Evolutionary conservation across 2,329 filamentous ascomycete genomes (phyloP).

Genomic region (Aspergillus tamarii): DNA sequence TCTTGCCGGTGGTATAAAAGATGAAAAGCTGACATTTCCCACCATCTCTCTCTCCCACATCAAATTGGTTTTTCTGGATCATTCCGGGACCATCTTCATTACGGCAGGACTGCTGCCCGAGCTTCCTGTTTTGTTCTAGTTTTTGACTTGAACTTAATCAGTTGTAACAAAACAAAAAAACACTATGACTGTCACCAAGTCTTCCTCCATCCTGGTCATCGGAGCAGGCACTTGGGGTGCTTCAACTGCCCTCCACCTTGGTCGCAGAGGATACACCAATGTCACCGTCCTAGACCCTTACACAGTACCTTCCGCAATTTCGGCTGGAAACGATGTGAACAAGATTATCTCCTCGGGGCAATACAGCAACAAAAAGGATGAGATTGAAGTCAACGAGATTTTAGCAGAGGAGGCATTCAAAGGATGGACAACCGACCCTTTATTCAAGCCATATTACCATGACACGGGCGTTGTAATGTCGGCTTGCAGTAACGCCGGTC

Average conservation of each 20-base stretch:
- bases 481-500: conserved; percentile 44
- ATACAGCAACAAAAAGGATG: conserved; percentile 37
- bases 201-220: conserved; percentile 46
- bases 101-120: neutral
- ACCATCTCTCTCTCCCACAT: neutral
- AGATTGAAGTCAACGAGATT: conserved; percentile 26
- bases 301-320: conserved; percentile 51
- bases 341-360: conserved; percentile 46
- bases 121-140: neutral
- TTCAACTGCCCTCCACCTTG: conserved; percentile 52
- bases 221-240: conserved; percentile 54
- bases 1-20: conserved; percentile 3
- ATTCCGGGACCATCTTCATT: neutral
- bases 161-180: neutral
- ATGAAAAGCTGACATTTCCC: neutral
- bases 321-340: conserved; percentile 53
- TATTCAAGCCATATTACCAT: conserved; percentile 51
- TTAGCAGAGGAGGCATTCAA: conserved; percentile 39
- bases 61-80: neutral
- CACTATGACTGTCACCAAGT: conserved; percentile 20
- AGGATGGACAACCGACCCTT: conserved; percentile 49
- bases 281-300: conserved; percentile 53
- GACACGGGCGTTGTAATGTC: conserved; percentile 49
- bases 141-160: neutral
- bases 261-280: conserved; percentile 50